These are phyloP conservation scores for Eutrema heterophyllum DNA, from an alignment of 345 rosid species.

Conservation along the genomic window DNA sequence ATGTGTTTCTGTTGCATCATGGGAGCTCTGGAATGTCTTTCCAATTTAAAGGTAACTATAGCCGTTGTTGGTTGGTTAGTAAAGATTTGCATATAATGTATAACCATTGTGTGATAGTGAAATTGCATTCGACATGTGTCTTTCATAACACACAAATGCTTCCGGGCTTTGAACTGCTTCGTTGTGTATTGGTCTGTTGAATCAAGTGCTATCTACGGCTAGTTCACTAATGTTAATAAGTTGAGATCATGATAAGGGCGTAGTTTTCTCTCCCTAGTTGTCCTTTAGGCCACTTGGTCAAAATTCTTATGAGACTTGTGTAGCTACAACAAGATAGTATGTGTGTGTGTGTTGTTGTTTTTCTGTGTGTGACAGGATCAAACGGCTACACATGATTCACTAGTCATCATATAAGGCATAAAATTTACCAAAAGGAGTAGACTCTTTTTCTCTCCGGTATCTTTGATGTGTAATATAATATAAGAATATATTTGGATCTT, in stretches of 20 bases:
- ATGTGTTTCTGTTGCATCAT: constrained; percentile 8
- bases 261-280: not conserved
- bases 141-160: not conserved
- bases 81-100: not conserved
- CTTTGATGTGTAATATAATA: not conserved
- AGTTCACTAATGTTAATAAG: not conserved
- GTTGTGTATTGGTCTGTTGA: not conserved
- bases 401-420: not conserved
- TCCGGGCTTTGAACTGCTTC: not conserved
- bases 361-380: constrained; percentile 5
- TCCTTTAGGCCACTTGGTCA: not conserved
- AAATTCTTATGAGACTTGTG: not conserved
- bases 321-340: not conserved
- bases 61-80: too few relatives aligned
- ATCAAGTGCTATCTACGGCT: not conserved
- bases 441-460: not conserved
- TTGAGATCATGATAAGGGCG: not conserved
- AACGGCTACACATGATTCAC: not conserved
- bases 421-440: not conserved
- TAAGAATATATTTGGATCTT: not conserved
- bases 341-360: not conserved
- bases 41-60: not conserved
- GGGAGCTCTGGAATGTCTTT: not conserved
- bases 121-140: not conserved
- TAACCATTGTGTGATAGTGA: not conserved